phyloP scores from a whole-genome alignment of 371 early-diverging fungal species.

The Mucor sp. region DNA sequence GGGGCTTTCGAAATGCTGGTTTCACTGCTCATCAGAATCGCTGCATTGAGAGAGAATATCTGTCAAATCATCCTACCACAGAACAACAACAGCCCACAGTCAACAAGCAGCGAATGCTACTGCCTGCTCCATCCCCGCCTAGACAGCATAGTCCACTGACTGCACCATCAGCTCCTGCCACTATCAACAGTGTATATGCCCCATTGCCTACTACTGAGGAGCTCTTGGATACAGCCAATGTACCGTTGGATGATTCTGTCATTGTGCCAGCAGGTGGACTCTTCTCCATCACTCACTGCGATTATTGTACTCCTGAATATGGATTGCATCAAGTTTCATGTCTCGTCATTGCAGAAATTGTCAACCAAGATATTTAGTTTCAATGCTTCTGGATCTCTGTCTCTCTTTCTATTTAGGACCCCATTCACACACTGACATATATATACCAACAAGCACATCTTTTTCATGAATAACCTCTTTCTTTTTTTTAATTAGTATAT shows the following conservation, averaged over 20 bases:
- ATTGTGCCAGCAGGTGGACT: not conserved
- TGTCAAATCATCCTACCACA: not conserved
- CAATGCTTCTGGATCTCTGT: not conserved
- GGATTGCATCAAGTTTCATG: slow-evolving; percentile 27
- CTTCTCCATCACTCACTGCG: slow-evolving; percentile 22
- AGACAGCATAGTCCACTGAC: not conserved
- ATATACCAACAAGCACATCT: not conserved
- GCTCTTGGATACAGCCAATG: not conserved
- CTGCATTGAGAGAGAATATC: slow-evolving; percentile 21
- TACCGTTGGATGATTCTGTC: not conserved
- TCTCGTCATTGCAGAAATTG: not conserved
- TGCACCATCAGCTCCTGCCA: not conserved
- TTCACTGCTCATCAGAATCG: slow-evolving; percentile 45
- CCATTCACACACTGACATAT: not conserved
- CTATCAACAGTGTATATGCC: not conserved
- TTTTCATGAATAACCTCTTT: not conserved
- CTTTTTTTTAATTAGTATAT: not conserved
- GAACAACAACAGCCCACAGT: not conserved
- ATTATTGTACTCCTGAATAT: slow-evolving; percentile 26
- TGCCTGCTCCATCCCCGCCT: slow-evolving; percentile 7
- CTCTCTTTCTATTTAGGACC: not conserved
- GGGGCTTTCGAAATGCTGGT: slow-evolving; percentile 45
- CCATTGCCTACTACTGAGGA: not conserved
- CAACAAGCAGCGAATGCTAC: not conserved
- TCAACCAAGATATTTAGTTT: not conserved